These are phyloP conservation scores for Euphorbia pulcherrima DNA, from an alignment of 345 rosid species.

Conservation along the genomic window DNA sequence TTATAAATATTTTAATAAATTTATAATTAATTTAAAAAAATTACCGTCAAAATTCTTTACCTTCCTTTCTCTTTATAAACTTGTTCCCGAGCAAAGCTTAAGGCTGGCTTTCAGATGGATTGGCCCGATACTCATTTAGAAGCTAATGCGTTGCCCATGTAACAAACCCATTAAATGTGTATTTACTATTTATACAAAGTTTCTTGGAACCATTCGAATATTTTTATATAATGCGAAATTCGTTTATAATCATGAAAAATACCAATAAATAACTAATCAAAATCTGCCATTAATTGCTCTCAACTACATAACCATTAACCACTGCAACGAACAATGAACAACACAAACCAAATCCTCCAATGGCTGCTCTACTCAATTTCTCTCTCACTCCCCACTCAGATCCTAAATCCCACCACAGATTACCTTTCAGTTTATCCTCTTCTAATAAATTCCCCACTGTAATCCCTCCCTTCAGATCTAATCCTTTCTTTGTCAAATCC, in stretches of 20 bases:
- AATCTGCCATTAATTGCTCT: not conserved
- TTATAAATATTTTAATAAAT: no score
- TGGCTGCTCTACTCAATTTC: conserved; percentile 12
- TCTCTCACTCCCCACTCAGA: conserved; percentile 11
- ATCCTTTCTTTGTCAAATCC: conserved; percentile 1
- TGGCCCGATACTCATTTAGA: not conserved
- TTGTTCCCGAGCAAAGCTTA: no score
- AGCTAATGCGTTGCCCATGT: not conserved
- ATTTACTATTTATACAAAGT: no score
- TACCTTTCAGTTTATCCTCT: not conserved
- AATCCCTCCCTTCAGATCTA: conserved; percentile 1
- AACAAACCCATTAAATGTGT: no score
- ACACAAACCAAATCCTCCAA: not conserved
- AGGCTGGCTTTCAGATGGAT: no score
- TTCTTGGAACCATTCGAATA: no score
- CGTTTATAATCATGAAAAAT: no score
- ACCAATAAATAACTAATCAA: not conserved
- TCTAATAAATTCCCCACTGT: not conserved
- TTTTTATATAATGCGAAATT: no score
- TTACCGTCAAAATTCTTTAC: no score
- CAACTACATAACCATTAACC: not conserved
- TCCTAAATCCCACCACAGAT: conserved; percentile 8
- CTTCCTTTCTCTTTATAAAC: no score
- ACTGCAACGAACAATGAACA: not conserved
- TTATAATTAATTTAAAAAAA: no score